Evolutionary conservation across 1,284 basidiomycete genomes (phyloP).

Genomic region (Cystobasidiaceae sp.): DNA sequence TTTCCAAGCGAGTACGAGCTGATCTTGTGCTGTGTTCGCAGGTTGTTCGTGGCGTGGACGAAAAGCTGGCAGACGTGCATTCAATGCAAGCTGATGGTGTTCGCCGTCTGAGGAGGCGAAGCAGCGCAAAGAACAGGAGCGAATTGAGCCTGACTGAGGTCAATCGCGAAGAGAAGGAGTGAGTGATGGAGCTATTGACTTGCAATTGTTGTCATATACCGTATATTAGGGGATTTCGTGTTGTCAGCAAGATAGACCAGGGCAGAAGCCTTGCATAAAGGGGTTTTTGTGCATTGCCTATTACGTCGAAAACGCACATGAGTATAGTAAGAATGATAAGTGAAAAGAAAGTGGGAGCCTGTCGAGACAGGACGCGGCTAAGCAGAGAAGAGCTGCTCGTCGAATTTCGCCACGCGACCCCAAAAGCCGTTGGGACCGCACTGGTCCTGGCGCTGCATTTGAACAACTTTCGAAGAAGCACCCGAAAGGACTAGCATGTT

Average conservation of each 20-base stretch:
- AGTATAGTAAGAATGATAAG: no score
- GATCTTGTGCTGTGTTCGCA: neutral
- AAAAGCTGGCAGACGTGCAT: neutral
- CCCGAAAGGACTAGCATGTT: constrained; percentile 31
- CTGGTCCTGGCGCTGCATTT: constrained; percentile 6
- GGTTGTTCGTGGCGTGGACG: constrained; percentile 28
- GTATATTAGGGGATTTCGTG: no score
- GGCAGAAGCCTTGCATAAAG: no score
- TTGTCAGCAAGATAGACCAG: no score
- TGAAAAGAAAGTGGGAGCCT: no score
- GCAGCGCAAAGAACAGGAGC: constrained; percentile 2
- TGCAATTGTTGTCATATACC: no score
- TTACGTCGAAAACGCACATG: no score
- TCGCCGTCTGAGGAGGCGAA: neutral
- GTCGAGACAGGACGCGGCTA: no score
- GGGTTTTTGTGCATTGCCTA: no score
- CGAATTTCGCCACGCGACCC: constrained; percentile 12
- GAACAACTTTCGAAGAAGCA: neutral
- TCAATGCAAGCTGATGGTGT: neutral
- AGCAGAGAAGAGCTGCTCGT: constrained; percentile 9
- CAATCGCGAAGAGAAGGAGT: no score
- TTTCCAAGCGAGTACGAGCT: no score
- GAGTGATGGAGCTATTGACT: no score
- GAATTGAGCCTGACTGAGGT: neutral
- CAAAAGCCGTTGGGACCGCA: constrained; percentile 24